Percentiles rank a stretch among this genome's conserved stretches.
Conservation (phyloP, 441 rosid species). For the Gossypium aridum region DNA sequence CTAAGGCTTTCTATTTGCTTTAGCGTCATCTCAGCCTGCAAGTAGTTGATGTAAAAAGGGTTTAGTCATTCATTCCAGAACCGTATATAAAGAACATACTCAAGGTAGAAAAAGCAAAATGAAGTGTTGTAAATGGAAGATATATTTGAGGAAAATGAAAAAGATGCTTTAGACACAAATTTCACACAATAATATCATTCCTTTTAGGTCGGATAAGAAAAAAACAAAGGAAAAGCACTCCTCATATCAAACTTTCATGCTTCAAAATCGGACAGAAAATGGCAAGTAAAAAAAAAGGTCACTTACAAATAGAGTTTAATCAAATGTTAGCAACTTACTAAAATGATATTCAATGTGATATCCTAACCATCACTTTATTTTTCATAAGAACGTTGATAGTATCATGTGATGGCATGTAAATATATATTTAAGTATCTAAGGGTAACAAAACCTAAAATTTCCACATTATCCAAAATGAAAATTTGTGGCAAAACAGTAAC, state of each 20-base stretch:
- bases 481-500: background rate
- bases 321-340: background rate
- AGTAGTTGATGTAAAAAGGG: background rate
- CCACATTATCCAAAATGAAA: background rate
- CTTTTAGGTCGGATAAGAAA: background rate
- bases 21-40: conserved; percentile 91
- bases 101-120: background rate
- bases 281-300: background rate
- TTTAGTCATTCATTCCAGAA: background rate
- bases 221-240: background rate
- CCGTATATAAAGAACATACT: background rate
- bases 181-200: background rate
- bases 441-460: background rate
- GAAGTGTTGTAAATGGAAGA: background rate
- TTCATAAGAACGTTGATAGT: background rate
- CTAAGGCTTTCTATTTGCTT: conserved; percentile 84
- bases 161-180: background rate
- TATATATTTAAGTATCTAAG: background rate
- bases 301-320: background rate
- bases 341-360: background rate
- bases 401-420: background rate
- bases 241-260: background rate
- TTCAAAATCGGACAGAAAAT: background rate
- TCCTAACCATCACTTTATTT: background rate
- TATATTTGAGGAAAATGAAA: background rate